Percentiles rank a stretch among this genome's conserved stretches.
Conservation (phyloP, 495 filamentous ascomycete species). For the Evernia prunastri region DNA sequence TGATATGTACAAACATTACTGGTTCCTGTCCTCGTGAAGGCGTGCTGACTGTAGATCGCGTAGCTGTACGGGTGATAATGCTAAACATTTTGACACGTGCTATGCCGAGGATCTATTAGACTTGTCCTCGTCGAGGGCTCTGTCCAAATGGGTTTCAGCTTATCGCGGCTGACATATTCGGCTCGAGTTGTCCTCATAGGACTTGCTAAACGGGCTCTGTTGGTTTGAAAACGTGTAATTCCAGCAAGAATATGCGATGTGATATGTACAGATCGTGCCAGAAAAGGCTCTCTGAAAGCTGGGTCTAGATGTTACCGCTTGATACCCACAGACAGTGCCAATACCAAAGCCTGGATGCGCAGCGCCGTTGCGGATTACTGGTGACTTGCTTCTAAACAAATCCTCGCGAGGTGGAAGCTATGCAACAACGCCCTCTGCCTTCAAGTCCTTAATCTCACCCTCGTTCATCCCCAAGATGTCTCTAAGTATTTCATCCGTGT, state of each 20-base stretch:
- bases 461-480: slow-evolving; percentile 58
- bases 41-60: background rate
- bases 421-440: slow-evolving; percentile 61
- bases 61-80: no score
- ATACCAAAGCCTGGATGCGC: background rate
- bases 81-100: no score
- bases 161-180: no score
- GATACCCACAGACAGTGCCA: background rate
- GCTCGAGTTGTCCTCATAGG: no score
- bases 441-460: slow-evolving; percentile 56
- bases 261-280: background rate
- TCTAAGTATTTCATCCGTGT: slow-evolving; percentile 78
- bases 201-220: background rate
- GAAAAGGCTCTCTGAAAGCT: background rate
- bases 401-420: slow-evolving; percentile 26
- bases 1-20: background rate
- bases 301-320: background rate
- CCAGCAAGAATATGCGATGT: background rate
- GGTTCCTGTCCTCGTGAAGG: background rate
- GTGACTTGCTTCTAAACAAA: background rate
- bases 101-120: background rate
- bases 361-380: background rate
- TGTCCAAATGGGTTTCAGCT: no score
- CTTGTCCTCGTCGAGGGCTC: background rate
- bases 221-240: background rate